These are phyloP conservation scores for Rhodotorula glutinis DNA, from an alignment of 1,284 basidiomycete genomes.

Conservation along the genomic window DNA sequence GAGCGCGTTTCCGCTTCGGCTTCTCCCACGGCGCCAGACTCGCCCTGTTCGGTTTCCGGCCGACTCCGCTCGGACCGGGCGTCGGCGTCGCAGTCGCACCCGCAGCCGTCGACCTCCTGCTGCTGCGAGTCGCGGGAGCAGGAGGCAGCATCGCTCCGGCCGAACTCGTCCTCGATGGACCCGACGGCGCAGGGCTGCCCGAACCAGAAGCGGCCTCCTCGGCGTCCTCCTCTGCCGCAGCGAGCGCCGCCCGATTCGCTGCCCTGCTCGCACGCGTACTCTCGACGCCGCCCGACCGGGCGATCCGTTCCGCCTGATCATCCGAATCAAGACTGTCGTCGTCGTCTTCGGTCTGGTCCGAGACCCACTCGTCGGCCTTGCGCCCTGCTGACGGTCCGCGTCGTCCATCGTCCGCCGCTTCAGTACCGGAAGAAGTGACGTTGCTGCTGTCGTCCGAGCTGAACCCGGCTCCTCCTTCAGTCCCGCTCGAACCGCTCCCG, in stretches of 20 bases:
- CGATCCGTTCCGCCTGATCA: neutral
- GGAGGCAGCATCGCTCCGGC: neutral
- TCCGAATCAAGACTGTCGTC: neutral
- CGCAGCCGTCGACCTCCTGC: neutral
- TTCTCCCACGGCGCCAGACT: slow-evolving; percentile 15
- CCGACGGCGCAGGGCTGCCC: too few relatives aligned
- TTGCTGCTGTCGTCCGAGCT: too few relatives aligned
- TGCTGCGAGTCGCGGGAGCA: neutral
- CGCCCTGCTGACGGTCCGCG: too few relatives aligned
- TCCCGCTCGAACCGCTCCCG: neutral
- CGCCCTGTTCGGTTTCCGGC: neutral
- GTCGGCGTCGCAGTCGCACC: neutral
- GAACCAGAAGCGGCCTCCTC: too few relatives aligned
- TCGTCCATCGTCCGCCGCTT: too few relatives aligned
- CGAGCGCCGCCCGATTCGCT: too few relatives aligned
- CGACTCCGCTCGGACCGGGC: neutral
- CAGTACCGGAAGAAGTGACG: too few relatives aligned
- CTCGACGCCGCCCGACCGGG: neutral
- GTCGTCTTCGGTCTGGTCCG: neutral
- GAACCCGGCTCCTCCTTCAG: too few relatives aligned
- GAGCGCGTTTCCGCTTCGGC: slow-evolving; percentile 4
- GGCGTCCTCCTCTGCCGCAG: too few relatives aligned
- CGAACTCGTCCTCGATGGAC: neutral
- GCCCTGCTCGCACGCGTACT: neutral
- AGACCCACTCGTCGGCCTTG: slow-evolving; percentile 1